phyloP scores from a whole-genome alignment of 306 rosid species.

The Vicia villosa region DNA sequence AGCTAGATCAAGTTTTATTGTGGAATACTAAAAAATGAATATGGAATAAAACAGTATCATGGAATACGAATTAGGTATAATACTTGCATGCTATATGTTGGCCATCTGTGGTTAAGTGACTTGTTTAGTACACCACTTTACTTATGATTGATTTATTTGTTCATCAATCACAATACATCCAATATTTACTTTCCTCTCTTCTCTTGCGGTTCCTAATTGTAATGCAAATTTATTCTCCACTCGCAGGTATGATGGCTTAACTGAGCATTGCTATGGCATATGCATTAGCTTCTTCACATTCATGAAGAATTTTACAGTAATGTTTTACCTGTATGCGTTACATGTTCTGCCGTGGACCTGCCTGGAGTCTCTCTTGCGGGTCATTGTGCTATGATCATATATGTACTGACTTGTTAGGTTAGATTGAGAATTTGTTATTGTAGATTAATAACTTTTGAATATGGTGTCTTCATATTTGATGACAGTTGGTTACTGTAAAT shows the following conservation, averaged over 20 bases:
- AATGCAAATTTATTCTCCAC: constrained; percentile 7
- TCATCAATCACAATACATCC: constrained; percentile 14
- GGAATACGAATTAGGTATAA: neutral
- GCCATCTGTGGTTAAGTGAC: neutral
- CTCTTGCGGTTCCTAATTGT: neutral
- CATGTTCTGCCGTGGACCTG: constrained; percentile 21
- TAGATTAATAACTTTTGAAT: constrained; percentile 29
- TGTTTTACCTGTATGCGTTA: constrained; percentile 3
- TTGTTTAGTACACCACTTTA: constrained; percentile 12
- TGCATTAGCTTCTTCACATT: constrained; percentile 37
- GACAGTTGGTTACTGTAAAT: constrained; percentile 38
- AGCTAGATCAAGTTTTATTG: constrained; percentile 3
- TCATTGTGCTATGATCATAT: constrained; percentile 40
- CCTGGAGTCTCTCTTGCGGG: constrained; percentile 25
- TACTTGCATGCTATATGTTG: neutral
- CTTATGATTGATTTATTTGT: neutral
- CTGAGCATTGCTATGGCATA: constrained; percentile 19
- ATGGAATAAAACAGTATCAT: constrained; percentile 11
- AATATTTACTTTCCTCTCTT: constrained; percentile 3
- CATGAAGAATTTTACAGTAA: constrained; percentile 32
- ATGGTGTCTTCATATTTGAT: constrained; percentile 7
- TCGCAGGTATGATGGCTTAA: constrained; percentile 43
- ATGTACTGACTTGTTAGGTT: constrained; percentile 45
- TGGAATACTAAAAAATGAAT: constrained; percentile 3
- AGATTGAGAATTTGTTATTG: constrained; percentile 35